A percentile compares a stretch with the other conserved stretches of the same genome.
These are phyloP conservation scores for Hyphopichia burtonii DNA, from an alignment of 1,139 yeast genomes.

Conservation along the genomic window DNA sequence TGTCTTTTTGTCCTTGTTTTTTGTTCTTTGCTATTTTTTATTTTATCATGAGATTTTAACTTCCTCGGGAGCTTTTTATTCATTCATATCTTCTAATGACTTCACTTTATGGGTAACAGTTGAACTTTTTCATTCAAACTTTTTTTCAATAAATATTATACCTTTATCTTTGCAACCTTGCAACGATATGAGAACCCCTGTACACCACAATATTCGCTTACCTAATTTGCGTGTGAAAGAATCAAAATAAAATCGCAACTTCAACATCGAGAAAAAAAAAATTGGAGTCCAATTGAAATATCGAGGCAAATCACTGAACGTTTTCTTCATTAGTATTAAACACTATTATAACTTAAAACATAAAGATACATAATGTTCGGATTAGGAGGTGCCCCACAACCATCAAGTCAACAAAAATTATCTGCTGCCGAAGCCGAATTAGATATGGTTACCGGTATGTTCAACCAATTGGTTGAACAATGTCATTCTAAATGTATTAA, in stretches of 20 bases:
- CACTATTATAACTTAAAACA: no score
- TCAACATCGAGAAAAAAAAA: neutral
- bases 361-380: slow-evolving; percentile 60
- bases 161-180: no score
- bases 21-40: neutral
- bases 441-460: slow-evolving; percentile 97
- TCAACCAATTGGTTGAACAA: slow-evolving; percentile 78
- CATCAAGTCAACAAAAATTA: slow-evolving; percentile 71
- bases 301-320: slow-evolving; percentile 1
- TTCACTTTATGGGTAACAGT: no score
- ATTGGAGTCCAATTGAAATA: neutral
- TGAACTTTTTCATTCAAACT: no score
- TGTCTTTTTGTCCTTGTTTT: neutral
- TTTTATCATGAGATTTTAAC: neutral
- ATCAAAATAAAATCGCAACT: neutral
- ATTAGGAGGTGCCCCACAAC: slow-evolving; percentile 78
- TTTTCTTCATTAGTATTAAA: neutral
- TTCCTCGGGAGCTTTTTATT: no score
- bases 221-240: neutral
- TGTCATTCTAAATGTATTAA: slow-evolving; percentile 89
- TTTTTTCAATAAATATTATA: no score
- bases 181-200: no score
- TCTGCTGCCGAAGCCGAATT: slow-evolving; percentile 85
- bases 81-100: no score
- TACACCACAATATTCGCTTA: no score